Evolutionary conservation across 2,329 filamentous ascomycete genomes (phyloP).

Genomic region (Rutstroemia sp.): DNA sequence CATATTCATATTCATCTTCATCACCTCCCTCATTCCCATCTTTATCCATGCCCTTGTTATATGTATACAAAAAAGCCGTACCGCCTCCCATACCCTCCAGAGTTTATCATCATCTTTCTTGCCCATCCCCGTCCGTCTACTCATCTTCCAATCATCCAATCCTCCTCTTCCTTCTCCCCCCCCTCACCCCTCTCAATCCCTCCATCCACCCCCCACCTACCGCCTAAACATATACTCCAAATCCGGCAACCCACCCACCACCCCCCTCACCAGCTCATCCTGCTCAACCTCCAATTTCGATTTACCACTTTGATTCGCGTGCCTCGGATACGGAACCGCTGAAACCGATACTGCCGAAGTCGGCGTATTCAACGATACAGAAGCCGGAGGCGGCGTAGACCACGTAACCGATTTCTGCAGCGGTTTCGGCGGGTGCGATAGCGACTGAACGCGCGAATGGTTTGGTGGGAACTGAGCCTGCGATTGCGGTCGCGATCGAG

Average conservation of each 20-base stretch:
- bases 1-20: no score
- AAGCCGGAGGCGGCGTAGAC: no score
- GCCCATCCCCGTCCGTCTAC: no score
- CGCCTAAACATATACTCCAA: slow-evolving; percentile 31
- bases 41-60: no score
- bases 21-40: no score
- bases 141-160: background rate
- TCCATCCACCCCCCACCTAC: slow-evolving; percentile 7
- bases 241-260: slow-evolving; percentile 29
- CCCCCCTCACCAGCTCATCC: slow-evolving; percentile 26
- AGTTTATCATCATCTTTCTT: no score
- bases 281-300: slow-evolving; percentile 26
- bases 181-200: background rate
- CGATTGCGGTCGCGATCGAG: slow-evolving; percentile 3
- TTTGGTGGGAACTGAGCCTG: background rate
- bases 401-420: slow-evolving; percentile 1
- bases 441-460: background rate
- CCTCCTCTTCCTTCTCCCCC: background rate
- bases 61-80: no score
- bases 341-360: no score
- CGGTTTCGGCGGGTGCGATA: background rate
- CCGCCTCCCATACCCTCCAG: no score
- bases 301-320: slow-evolving; percentile 13
- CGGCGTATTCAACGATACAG: no score
- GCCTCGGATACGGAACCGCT: background rate